Percentiles rank a stretch among this genome's conserved stretches.
These are phyloP conservation scores for Monosporascus sp. DNA, from an alignment of 2,329 filamentous ascomycete genomes.

Conservation along the genomic window DNA sequence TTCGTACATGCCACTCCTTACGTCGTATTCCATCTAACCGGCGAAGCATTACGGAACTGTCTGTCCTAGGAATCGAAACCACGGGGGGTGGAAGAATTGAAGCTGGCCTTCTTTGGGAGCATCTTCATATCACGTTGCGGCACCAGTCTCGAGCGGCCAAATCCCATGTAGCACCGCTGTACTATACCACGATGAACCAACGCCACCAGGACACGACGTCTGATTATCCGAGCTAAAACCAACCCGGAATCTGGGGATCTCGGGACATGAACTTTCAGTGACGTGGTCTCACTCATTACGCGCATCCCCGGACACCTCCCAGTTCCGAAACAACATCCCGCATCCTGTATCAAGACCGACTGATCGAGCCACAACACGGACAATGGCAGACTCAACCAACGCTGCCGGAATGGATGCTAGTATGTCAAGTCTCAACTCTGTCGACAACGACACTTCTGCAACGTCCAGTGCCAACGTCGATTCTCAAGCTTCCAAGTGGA, in stretches of 20 bases:
- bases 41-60: not conserved
- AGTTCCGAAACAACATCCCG: conserved; percentile 8
- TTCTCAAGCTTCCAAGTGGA: conserved; percentile 27
- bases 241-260: conserved; percentile 11
- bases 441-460: conserved; percentile 26
- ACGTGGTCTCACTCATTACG: conserved; percentile 23
- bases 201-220: conserved; percentile 15
- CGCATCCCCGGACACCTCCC: conserved; percentile 8
- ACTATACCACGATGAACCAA: conserved; percentile 24
- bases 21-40: not conserved
- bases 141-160: not conserved
- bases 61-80: not conserved
- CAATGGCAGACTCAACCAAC: conserved; percentile 20
- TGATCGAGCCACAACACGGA: conserved; percentile 7
- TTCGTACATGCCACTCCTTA: not conserved
- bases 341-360: conserved; percentile 4
- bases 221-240: conserved; percentile 23
- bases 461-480: conserved; percentile 27
- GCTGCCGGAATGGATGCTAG: conserved; percentile 26
- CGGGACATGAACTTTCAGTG: conserved; percentile 18
- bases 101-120: too few species aligned
- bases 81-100: too few species aligned
- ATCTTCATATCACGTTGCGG: too few species aligned
- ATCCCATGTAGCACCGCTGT: conserved; percentile 18
- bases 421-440: conserved; percentile 26